These are phyloP conservation scores for Elongisporangium undulatum DNA, from an alignment of 352 stramenopile species.

Conservation along the genomic window DNA sequence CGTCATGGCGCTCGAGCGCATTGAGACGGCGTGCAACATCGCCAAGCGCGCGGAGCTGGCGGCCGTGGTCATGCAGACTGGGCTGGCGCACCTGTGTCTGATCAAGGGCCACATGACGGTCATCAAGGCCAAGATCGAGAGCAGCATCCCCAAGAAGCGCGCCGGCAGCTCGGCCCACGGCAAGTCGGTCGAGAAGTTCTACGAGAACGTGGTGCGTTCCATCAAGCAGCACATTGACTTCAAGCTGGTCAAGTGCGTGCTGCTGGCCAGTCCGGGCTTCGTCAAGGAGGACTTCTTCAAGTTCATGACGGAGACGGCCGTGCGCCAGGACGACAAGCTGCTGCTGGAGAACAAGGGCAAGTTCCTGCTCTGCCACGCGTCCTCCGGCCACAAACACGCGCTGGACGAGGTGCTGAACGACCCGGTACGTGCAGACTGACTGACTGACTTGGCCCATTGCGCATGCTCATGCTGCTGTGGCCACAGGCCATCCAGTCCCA, in stretches of 20 bases:
- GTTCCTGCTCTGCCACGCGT: constrained; percentile 94
- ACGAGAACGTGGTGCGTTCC: constrained; percentile 94
- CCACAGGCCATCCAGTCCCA: constrained; percentile 79
- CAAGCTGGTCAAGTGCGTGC: constrained; percentile 94
- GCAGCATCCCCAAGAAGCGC: constrained; percentile 96
- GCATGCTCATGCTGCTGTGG: not conserved
- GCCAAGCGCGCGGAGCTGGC: constrained; percentile 94
- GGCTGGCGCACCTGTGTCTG: constrained; percentile 96
- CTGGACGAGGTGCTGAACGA: constrained; percentile 97
- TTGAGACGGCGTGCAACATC: constrained; percentile 94
- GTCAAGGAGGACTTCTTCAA: constrained; percentile 98
- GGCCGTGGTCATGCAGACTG: constrained; percentile 95
- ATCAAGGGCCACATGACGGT: constrained; percentile 97
- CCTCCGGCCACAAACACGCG: constrained; percentile 96
- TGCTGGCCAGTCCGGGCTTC: constrained; percentile 95
- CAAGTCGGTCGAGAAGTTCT: constrained; percentile 95
- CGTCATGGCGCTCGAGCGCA: constrained; percentile 95
- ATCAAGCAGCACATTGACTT: constrained; percentile 97
- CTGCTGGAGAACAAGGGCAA: constrained; percentile 96
- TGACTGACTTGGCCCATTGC: not conserved
- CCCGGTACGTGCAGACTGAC: constrained; percentile 21
- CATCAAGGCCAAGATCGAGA: constrained; percentile 93
- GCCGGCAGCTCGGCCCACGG: constrained; percentile 91
- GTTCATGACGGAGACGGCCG: constrained; percentile 90
- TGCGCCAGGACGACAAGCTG: constrained; percentile 92